A percentile compares a stretch with the other conserved stretches of the same genome.
phyloP scores from a whole-genome alignment of 2,329 filamentous ascomycete species.

The Mollisiaceae sp. region DNA sequence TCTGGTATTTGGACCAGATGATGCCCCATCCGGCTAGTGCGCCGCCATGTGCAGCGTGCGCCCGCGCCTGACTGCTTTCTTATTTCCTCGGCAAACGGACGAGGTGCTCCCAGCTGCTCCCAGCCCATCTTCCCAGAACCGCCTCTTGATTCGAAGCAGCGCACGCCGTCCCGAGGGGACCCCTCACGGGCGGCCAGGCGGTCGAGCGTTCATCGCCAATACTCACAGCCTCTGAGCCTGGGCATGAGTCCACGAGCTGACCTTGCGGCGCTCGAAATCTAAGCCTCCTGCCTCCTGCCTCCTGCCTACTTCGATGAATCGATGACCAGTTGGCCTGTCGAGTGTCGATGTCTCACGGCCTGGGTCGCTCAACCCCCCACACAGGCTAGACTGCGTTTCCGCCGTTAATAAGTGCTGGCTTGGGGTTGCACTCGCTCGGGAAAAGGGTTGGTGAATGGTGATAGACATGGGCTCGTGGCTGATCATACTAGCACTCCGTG shows the following conservation, averaged over 20 bases:
- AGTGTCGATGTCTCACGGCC: neutral
- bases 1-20: neutral
- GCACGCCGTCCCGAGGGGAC: neutral
- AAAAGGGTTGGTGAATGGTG: neutral
- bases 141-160: neutral
- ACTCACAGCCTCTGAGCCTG: neutral
- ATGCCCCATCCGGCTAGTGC: neutral
- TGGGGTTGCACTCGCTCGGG: neutral
- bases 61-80: no score
- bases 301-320: neutral
- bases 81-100: neutral
- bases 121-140: neutral
- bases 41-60: no score
- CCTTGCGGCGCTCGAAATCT: neutral
- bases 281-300: slow-evolving; percentile 1
- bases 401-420: neutral
- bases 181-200: neutral
- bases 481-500: slow-evolving; percentile 7
- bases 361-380: neutral
- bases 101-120: neutral
- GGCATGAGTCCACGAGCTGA: neutral
- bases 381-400: neutral
- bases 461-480: slow-evolving; percentile 11
- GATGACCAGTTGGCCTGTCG: neutral
- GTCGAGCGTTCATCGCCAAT: neutral